A percentile compares a stretch with the other conserved stretches of the same genome.
Conservation (phyloP, 805 yeast species). For the Ogataea zsoltii region DNA sequence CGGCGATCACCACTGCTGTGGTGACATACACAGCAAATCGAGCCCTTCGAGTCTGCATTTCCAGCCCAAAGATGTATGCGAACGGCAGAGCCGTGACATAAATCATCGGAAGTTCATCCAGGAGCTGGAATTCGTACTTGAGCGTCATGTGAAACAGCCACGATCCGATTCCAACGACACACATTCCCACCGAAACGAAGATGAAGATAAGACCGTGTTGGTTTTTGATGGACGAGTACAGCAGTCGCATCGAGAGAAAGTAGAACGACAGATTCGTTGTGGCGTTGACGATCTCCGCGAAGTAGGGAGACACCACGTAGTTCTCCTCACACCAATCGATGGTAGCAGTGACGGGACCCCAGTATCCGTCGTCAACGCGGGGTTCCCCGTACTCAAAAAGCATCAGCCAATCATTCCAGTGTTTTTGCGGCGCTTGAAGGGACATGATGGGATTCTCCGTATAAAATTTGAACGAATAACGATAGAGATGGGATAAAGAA, state of each 20-base stretch:
- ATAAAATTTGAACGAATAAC: too few relatives aligned
- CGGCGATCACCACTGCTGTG: conserved; percentile 16
- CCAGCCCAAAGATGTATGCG: conserved; percentile 33
- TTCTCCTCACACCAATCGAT: conserved; percentile 98
- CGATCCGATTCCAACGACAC: conserved; percentile 85
- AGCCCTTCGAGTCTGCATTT: conserved; percentile 7
- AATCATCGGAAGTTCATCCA: conserved; percentile 95
- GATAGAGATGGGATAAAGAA: too few relatives aligned
- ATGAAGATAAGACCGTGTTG: conserved; percentile 68
- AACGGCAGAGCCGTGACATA: conserved; percentile 93
- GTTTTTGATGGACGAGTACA: conserved; percentile 58
- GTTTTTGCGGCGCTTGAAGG: not conserved
- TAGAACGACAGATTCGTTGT: conserved; percentile 67
- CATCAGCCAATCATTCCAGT: conserved; percentile 6
- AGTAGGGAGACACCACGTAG: conserved; percentile 79
- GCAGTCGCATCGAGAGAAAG: conserved; percentile 32
- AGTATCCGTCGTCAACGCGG: conserved; percentile 45
- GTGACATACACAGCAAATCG: conserved; percentile 16
- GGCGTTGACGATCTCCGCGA: conserved; percentile 90
- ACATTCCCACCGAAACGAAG: conserved; percentile 71
- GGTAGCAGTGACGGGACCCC: conserved; percentile 86
- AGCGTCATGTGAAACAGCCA: conserved; percentile 97
- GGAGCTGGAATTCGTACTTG: conserved; percentile 77
- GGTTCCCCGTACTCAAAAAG: conserved; percentile 24
- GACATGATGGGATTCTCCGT: not conserved